These are phyloP conservation scores for Daldinia vernicosa DNA, from an alignment of 495 filamentous ascomycete genomes.

Conservation along the genomic window DNA sequence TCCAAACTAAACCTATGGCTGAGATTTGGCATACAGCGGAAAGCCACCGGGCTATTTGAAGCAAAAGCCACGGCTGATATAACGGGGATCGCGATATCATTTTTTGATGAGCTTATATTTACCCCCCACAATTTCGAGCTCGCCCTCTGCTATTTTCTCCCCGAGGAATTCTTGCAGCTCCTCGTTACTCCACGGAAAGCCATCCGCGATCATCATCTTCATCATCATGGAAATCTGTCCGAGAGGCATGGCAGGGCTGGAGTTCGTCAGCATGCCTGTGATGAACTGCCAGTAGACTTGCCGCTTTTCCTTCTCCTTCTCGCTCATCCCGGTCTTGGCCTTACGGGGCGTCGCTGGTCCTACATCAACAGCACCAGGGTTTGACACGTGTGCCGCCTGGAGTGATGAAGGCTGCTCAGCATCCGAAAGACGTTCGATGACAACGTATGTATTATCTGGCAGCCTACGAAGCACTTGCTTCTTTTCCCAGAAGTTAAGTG, in stretches of 20 bases:
- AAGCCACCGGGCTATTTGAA: background rate
- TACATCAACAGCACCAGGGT: conserved; percentile 55
- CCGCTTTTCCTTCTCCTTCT: conserved; percentile 75
- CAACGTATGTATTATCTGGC: conserved; percentile 52
- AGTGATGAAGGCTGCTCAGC: conserved; percentile 50
- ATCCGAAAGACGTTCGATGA: conserved; percentile 53
- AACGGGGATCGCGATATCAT: conserved; percentile 35
- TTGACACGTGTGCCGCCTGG: conserved; percentile 60
- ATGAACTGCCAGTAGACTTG: conserved; percentile 91
- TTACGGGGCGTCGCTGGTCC: conserved; percentile 39
- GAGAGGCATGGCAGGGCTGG: conserved; percentile 76
- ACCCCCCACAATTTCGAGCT: conserved; percentile 77
- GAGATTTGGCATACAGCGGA: conserved; percentile 6
- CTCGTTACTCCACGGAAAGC: conserved; percentile 80
- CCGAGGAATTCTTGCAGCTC: conserved; percentile 80
- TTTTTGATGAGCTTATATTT: conserved; percentile 71
- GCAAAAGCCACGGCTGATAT: conserved; percentile 22
- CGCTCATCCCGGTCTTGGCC: conserved; percentile 44
- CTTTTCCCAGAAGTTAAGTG: conserved; percentile 85
- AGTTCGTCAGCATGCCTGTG: conserved; percentile 92
- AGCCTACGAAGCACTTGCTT: conserved; percentile 77
- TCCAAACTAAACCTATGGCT: background rate
- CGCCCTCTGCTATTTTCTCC: conserved; percentile 74
- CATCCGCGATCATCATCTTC: conserved; percentile 84
- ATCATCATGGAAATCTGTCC: conserved; percentile 91